Evolutionary conservation across 164 flowering plant species (phyloP), one percentile per base, ranked within the genome.

Genomic region (Umbilicus rupestris): DNA sequence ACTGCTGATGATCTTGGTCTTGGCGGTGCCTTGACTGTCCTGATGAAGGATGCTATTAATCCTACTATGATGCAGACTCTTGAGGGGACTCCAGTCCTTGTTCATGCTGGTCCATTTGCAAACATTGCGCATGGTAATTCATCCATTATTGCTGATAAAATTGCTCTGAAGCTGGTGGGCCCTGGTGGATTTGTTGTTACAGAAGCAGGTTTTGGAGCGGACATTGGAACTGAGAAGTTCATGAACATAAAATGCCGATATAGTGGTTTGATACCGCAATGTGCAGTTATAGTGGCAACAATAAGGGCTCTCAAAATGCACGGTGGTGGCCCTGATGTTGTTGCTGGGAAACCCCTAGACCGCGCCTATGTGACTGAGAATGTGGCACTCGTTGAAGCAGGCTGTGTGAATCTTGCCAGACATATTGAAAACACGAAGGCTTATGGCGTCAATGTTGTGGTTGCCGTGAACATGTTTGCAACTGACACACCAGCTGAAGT

Each of bases 61-160:
- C 99, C 99, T 7, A 95, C 97, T 17, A 67, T 95, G 63, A 92
- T 95, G 97, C 99, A 95, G 77, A 95, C 99, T 47, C 97, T 95
- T 11, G 99, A 95, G 72, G 97, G 97, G 37, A 92, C 99, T 14
- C 96, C 99, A 12, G 99, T 92, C 66, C 91, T 95, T 74, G 97
- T 95, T 72, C 99, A 95, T 75, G 99, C 97, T 5, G 99, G 99
- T 20, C 99, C 99, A 7, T 95, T 95, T 84, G 99, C 99, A 47
- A 95, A 95, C 71, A 95, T 95, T 73, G 97, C 99, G 66, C 99
- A 95, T 72, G 99, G 99, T n/a, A 91, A 89, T 77, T 92, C 97
- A 44, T 92, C 97, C 39, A 77, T 95, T 52, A 91, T 92, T 41
- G 99, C 99, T 44, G 97, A 92, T 78, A 95, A 88, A 75, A 92